Percentiles rank a stretch among this genome's conserved stretches.
Evolutionary conservation across 2,329 filamentous ascomycete genomes (phyloP).

Genomic region (Fusarium praegraminearum): DNA sequence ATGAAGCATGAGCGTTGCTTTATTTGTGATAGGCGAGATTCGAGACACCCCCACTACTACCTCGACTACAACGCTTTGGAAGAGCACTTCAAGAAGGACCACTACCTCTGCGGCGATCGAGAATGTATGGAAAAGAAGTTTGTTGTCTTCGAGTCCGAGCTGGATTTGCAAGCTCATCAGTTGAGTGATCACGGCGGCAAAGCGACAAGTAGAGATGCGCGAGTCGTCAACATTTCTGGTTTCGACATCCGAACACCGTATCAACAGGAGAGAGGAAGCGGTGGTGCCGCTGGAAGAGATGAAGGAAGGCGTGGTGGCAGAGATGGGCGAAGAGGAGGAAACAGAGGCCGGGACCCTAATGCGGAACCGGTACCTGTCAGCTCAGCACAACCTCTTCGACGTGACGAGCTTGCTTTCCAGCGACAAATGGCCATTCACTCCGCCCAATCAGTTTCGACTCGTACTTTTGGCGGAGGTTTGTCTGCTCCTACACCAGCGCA

Average conservation of each 20-base stretch:
- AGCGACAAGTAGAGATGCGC: slow-evolving; percentile 83
- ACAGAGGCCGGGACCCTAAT: slow-evolving; percentile 86
- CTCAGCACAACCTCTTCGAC: slow-evolving; percentile 81
- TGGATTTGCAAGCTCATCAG: slow-evolving; percentile 95
- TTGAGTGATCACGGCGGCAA: slow-evolving; percentile 88
- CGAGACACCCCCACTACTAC: slow-evolving; percentile 87
- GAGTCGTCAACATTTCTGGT: slow-evolving; percentile 85
- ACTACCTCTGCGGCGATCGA: slow-evolving; percentile 84
- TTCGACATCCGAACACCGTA: slow-evolving; percentile 86
- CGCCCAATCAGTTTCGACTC: slow-evolving; percentile 80
- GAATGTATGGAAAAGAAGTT: slow-evolving; percentile 98
- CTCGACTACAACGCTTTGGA: slow-evolving; percentile 88
- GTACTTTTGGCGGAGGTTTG: slow-evolving; percentile 87
- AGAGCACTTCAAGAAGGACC: slow-evolving; percentile 86
- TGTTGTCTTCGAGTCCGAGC: slow-evolving; percentile 92
- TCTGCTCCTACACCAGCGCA: slow-evolving; percentile 58
- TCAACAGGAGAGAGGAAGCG: slow-evolving; percentile 65
- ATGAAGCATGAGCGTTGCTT: slow-evolving; percentile 96
- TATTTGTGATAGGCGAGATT: slow-evolving; percentile 81
- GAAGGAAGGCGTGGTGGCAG: slow-evolving; percentile 66
- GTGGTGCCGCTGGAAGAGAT: slow-evolving; percentile 56
- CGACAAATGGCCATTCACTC: slow-evolving; percentile 92
- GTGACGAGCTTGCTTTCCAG: slow-evolving; percentile 92
- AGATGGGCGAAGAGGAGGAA: slow-evolving; percentile 59
- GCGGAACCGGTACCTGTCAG: slow-evolving; percentile 81